Base-by-base conservation (phyloP, 2,329 filamentous ascomycete genomes). In the Cadophora sp. region DNA sequence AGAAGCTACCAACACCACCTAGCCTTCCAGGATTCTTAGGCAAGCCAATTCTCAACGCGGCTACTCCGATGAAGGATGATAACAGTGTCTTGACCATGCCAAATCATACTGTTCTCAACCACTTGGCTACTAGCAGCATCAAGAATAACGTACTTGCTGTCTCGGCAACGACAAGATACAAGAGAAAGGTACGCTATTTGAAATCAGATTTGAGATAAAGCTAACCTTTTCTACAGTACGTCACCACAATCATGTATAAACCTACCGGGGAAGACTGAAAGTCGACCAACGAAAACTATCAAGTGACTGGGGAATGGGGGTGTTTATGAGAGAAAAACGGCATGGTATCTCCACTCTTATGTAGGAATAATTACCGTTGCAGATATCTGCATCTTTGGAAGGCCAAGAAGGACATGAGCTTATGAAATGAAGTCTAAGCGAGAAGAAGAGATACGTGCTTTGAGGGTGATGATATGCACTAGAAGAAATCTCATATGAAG, bases 231-330 rank as follows among this genome's bases (percentile, higher is more conserved):
- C 27, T 60, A 27, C 74, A 97, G 95, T 98, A 98, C 80, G 91
- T 98, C 43, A 98, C 95, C 4, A 97, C 94, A 2, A 97, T 98
- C 77, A 91, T 98, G 83, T 98, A 98, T 82, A 98, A 97, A 83
- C 94, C 94, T 13, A 83, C 83, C 6, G 78, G 81, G n/a, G 85
- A 87, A 70, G 82, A 86, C 48, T 75, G 69, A 73, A 51, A 16
- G n/a, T 2, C 27, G 16, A 43, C 24, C 3, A 13, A 45, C 22
- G 33, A 30, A 48, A 33, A n/a, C 36, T 9, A 51, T 36, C 14
- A 30, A 36, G 13, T n/a, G 16, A 55, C 18, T 45, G 13, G 14
- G 18, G n/a, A 36, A 47, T n/a, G 20, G 8, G 24, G 13, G 22
- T 33, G 9, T 45, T 53, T 8, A 24, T 55, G 22, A 41, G 22